Conservation (phyloP, 805 yeast species). For the Wickerhamomyces alni region DNA sequence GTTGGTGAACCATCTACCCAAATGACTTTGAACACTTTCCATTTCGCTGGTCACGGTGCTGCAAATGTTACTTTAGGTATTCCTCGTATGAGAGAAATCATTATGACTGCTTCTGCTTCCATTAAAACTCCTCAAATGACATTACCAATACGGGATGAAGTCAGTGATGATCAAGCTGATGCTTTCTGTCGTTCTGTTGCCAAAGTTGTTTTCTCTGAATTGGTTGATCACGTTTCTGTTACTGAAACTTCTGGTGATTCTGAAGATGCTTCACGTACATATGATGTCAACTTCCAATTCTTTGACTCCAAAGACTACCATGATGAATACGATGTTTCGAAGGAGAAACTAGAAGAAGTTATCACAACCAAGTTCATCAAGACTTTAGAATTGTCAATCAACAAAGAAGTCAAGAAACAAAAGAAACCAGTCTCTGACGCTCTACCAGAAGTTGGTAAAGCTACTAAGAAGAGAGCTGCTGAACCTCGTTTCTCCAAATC, state of each 20-base stretch:
- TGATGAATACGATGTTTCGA: conserved; percentile 82
- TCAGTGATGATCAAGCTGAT: conserved; percentile 82
- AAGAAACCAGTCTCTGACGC: conserved; percentile 45
- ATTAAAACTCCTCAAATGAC: conserved; percentile 99
- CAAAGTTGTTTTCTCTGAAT: conserved; percentile 78
- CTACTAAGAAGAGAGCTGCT: conserved; percentile 45
- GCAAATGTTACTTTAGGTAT: conserved; percentile 99
- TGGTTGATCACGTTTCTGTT: conserved; percentile 78
- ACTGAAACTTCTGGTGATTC: conserved; percentile 79
- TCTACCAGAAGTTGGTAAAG: conserved; percentile 62
- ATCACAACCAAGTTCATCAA: conserved; percentile 60
- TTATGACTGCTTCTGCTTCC: conserved; percentile 95
- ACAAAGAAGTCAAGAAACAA: conserved; percentile 80
- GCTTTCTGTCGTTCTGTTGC: conserved; percentile 89
- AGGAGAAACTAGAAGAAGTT: conserved; percentile 68
- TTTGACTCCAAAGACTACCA: conserved; percentile 72
- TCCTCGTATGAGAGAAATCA: conserved; percentile 99
- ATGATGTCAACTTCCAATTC: conserved; percentile 69
- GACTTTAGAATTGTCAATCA: conserved; percentile 64
- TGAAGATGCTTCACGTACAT: conserved; percentile 54
- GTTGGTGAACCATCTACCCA: conserved; percentile 99
- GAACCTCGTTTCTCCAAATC: conserved; percentile 38
- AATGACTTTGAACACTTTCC: conserved; percentile 96
- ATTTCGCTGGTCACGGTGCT: conserved; percentile 99
- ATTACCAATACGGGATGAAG: conserved; percentile 74